Evolutionary conservation across 1,284 basidiomycete species (phyloP).

Genomic region (Sanguinoderma infundibulare): DNA sequence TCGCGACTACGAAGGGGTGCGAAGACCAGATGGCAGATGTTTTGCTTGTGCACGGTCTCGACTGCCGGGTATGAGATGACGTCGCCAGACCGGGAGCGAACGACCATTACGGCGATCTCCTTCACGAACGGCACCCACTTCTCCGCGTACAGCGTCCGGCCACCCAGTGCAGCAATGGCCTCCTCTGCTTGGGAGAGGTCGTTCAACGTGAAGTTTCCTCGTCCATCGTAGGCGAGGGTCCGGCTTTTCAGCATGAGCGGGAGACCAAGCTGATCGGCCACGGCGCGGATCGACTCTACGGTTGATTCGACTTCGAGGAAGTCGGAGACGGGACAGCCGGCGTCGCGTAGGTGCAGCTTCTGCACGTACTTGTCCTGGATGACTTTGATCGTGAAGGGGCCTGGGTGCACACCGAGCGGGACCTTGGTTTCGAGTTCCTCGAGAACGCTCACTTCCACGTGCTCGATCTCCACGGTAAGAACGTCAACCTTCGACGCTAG

Average conservation of each 20-base stretch:
- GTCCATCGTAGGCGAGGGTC: constrained; percentile 94
- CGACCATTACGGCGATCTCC: constrained; percentile 98
- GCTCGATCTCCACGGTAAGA: constrained; percentile 97
- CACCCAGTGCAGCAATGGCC: constrained; percentile 71
- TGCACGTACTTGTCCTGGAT: constrained; percentile 98
- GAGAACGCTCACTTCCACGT: constrained; percentile 86
- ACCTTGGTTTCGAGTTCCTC: constrained; percentile 62
- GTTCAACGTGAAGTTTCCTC: constrained; percentile 88
- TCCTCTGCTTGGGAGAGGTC: constrained; percentile 56
- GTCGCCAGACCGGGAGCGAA: constrained; percentile 77
- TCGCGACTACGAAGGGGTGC: constrained; percentile 78
- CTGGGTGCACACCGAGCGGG: constrained; percentile 80
- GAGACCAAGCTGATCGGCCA: constrained; percentile 68
- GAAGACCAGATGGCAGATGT: constrained; percentile 92
- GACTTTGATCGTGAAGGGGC: constrained; percentile 81
- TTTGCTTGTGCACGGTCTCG: constrained; percentile 95
- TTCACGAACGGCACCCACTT: constrained; percentile 90
- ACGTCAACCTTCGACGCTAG: constrained; percentile 87
- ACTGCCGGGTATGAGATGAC: constrained; percentile 90
- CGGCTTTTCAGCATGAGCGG: constrained; percentile 97
- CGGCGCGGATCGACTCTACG: constrained; percentile 58
- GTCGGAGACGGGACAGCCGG: constrained; percentile 75
- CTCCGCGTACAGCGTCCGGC: constrained; percentile 87
- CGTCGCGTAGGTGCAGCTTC: constrained; percentile 75
- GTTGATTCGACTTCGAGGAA: constrained; percentile 68